Conservation (phyloP, 805 yeast species). For the Schwanniomyces polymorphus region DNA sequence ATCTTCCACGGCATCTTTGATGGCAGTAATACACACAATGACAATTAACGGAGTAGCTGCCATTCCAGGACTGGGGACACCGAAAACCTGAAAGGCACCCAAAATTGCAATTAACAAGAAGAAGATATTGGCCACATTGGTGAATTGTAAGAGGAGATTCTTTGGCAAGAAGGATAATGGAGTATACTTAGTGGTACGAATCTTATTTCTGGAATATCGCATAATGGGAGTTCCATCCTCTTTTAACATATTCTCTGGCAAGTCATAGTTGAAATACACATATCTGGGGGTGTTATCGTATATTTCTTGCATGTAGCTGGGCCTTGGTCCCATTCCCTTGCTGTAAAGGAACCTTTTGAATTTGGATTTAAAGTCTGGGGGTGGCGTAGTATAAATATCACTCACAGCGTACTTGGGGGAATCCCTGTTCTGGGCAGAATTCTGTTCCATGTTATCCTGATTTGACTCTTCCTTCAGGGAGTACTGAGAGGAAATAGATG, state of each 20-base stretch:
- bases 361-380: conserved; percentile 22
- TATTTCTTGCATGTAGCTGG: conserved; percentile 36
- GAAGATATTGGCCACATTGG: conserved; percentile 60
- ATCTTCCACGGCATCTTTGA: conserved; percentile 79
- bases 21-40: conserved; percentile 70
- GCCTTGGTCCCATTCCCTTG: conserved; percentile 27
- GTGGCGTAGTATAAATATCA: conserved; percentile 14
- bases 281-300: conserved; percentile 40
- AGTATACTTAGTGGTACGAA: conserved; percentile 64
- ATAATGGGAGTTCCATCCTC: conserved; percentile 31
- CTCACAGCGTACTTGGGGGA: conserved; percentile 5
- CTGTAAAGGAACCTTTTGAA: conserved; percentile 18
- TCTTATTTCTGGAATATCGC: conserved; percentile 53
- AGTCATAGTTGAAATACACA: conserved; percentile 48
- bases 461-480: conserved; percentile 1
- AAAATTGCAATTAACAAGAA: conserved; percentile 55
- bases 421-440: background rate
- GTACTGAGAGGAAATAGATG: background rate
- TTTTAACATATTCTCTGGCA: conserved; percentile 45
- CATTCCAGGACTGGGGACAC: conserved; percentile 69
- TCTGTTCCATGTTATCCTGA: background rate
- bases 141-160: conserved; percentile 53
- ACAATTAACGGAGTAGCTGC: conserved; percentile 82
- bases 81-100: conserved; percentile 67
- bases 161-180: conserved; percentile 59